Evolutionary conservation across 768 basidiomycete genomes (phyloP).

Genomic region (Sistotremastrum suecicum): DNA sequence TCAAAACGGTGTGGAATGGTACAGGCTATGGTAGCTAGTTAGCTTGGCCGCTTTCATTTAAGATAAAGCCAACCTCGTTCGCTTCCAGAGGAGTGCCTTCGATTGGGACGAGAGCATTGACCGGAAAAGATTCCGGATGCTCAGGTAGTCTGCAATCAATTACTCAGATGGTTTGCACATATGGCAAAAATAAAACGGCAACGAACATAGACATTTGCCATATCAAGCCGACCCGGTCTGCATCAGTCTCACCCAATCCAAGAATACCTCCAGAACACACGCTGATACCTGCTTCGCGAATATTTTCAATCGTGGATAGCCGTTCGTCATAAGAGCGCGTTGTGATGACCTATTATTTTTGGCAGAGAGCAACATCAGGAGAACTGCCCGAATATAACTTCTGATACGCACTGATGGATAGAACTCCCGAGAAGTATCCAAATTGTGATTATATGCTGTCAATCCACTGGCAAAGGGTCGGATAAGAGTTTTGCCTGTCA

Average conservation of each 20-base stretch:
- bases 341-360: conserved; percentile 68
- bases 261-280: conserved; percentile 96
- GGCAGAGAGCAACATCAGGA: background rate
- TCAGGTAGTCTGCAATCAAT: conserved; percentile 58
- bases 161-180: background rate
- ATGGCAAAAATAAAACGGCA: conserved; percentile 3
- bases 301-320: conserved; percentile 75
- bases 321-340: conserved; percentile 91
- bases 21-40: conserved; percentile 40
- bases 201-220: conserved; percentile 83
- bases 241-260: conserved; percentile 83
- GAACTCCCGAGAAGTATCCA: conserved; percentile 94
- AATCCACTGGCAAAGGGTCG: conserved; percentile 42
- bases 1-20: conserved; percentile 67
- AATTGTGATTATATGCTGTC: conserved; percentile 97
- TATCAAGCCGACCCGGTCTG: conserved; percentile 85
- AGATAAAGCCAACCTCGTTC: conserved; percentile 50
- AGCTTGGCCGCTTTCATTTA: background rate
- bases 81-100: conserved; percentile 84
- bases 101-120: conserved; percentile 94
- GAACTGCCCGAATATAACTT: background rate
- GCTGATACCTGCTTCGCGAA: conserved; percentile 89
- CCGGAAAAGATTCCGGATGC: conserved; percentile 98
- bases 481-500: background rate
- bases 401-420: conserved; percentile 63